phyloP scores from a whole-genome alignment of 208 protist genomes.

The Trypanosoma lewisi region DNA sequence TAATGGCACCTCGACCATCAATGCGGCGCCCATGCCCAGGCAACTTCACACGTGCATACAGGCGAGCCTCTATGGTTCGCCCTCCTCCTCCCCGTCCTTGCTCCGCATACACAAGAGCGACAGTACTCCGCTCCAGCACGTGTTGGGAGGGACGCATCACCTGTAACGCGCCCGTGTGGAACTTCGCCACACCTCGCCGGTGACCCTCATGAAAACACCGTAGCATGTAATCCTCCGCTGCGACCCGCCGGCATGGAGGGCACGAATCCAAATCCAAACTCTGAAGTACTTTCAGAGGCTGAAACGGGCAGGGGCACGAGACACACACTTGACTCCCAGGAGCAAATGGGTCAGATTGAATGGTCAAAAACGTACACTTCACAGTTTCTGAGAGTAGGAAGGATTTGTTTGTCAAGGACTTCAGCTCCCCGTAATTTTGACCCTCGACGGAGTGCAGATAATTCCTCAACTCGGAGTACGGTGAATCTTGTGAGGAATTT shows the following conservation, averaged over 20 bases:
- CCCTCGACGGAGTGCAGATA: conserved; percentile 47
- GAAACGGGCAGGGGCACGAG: conserved; percentile 37
- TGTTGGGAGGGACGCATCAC: conserved; percentile 81
- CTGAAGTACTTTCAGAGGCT: conserved; percentile 24
- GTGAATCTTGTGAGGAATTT: not conserved
- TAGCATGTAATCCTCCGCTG: conserved; percentile 66
- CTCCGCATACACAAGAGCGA: conserved; percentile 32
- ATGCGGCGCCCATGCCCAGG: conserved; percentile 81
- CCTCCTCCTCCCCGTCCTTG: not conserved
- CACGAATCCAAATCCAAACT: not conserved
- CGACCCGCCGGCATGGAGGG: conserved; percentile 33
- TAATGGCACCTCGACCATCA: conserved; percentile 48
- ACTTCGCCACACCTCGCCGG: not conserved
- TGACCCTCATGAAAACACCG: conserved; percentile 36
- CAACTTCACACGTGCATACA: conserved; percentile 87
- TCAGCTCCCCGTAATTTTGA: conserved; percentile 52
- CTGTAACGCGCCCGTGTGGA: conserved; percentile 49
- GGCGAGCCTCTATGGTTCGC: conserved; percentile 43
- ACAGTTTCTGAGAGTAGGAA: conserved; percentile 35
- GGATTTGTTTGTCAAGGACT: conserved; percentile 38
- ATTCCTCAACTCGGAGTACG: conserved; percentile 19
- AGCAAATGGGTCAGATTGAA: conserved; percentile 80
- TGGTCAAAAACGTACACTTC: conserved; percentile 26
- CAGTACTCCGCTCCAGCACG: conserved; percentile 83
- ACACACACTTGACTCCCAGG: conserved; percentile 65